phyloP scores from a whole-genome alignment of 768 basidiomycete species.

The Gelatoporia subvermispora region DNA sequence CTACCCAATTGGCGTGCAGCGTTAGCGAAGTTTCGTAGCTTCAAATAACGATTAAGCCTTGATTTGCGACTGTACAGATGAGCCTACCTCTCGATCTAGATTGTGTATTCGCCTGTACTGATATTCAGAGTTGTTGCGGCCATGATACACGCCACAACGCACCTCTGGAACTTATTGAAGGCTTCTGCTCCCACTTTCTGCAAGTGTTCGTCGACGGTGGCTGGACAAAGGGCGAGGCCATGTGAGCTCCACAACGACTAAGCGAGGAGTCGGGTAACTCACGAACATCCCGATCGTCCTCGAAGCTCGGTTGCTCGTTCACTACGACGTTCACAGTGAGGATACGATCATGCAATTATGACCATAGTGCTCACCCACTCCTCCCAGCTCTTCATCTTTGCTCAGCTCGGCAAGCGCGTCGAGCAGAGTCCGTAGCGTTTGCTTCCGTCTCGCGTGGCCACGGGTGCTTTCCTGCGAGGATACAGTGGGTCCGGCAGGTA shows the following conservation, averaged over 20 bases:
- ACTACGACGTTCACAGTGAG: constrained; percentile 23
- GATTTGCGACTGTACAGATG: not conserved
- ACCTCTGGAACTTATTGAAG: constrained; percentile 64
- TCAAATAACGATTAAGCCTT: constrained; percentile 10
- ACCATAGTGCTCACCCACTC: constrained; percentile 25
- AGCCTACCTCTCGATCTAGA: constrained; percentile 57
- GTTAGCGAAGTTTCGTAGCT: constrained; percentile 75
- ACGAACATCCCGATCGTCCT: constrained; percentile 66
- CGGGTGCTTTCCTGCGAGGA: constrained; percentile 5
- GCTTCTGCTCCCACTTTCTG: constrained; percentile 62
- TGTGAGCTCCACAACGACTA: not conserved
- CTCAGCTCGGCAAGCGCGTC: constrained; percentile 42
- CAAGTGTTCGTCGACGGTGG: constrained; percentile 65
- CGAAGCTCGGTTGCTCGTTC: constrained; percentile 43
- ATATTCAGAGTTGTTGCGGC: not conserved
- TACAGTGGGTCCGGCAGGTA: constrained; percentile 5
- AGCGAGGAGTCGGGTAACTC: constrained; percentile 29
- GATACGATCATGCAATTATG: not conserved
- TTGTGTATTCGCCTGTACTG: constrained; percentile 47
- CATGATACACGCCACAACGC: constrained; percentile 8
- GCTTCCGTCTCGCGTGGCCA: constrained; percentile 30
- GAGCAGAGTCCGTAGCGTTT: constrained; percentile 42
- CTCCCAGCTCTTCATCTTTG: constrained; percentile 31
- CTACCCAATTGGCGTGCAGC: constrained; percentile 73
- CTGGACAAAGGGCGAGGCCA: constrained; percentile 25